Evolutionary conservation across 208 protist species (phyloP), one percentile per base, ranked within the genome.

Genomic region (Leishmania lainsoni): DNA sequence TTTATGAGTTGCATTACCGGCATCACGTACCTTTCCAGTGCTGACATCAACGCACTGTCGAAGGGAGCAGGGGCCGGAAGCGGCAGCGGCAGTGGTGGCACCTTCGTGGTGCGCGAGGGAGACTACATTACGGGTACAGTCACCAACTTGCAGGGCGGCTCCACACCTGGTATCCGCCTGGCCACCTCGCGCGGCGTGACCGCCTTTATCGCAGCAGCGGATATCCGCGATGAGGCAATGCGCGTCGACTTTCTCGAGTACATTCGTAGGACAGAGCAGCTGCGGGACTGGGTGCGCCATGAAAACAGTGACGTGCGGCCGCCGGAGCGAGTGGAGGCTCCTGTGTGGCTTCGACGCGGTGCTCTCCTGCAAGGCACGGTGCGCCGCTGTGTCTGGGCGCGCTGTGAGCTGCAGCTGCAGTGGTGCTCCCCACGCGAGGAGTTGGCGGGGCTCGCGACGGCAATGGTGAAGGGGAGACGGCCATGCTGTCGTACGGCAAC

Each of bases 291-390:
- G 49, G 71, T 39, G 48, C 80, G 68, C 20, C n/a, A 32, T 12
- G 81, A 75, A 22, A 59, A 32, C n/a, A n/a, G 35, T 65, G 70
- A 76, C 29, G 58, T 1, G 9, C 76, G 17, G 49, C 76, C 68
- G 22, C 56, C 65, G 22, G 73, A 68, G 73, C 61, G 76, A 6
- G 22, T 76, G 39, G 75, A 75, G 48, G 45, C 79, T 17, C 90
- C 91, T 29, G 83, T 51, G 35, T 96, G 91, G 92, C 87, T 96
- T 70, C 86, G 87, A 29, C 88, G 92, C 61, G 91, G 89, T 12
- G 83, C 90, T 4, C 85, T 91, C 45, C 89, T 97, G 85, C 91
- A 96, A 69, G 94, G 94, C 66, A 89, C 80, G 17, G 91, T 95
- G 20, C 58, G 86, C 6, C 75, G 88, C 59, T 96, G 92, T 83